phyloP scores from a whole-genome alignment of 202 grass and related monocot genomes.

The Setaria italica region DNA sequence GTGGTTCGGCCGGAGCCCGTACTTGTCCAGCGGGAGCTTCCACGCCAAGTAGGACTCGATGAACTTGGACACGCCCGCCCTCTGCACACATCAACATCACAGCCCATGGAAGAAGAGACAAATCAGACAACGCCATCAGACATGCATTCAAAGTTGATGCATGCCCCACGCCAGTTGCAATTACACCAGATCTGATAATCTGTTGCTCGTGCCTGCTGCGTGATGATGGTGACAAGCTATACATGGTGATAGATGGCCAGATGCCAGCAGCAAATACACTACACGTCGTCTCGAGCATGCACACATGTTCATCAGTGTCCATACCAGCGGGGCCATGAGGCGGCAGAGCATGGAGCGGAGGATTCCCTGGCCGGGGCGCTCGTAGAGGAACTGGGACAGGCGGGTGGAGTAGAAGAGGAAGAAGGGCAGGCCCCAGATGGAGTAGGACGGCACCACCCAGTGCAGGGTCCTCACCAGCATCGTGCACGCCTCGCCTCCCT shows the following conservation, averaged over 20 bases:
- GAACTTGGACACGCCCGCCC: conserved; percentile 81
- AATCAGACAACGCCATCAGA: no score
- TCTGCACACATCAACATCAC: conserved; percentile 47
- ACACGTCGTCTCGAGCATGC: conserved; percentile 24
- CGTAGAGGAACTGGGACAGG: conserved; percentile 82
- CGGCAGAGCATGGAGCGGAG: conserved; percentile 67
- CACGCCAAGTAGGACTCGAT: conserved; percentile 92
- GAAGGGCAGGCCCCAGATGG: conserved; percentile 93
- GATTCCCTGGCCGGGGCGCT: conserved; percentile 75
- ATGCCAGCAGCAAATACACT: no score
- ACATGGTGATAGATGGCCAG: no score
- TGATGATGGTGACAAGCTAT: no score
- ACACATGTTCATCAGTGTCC: neutral
- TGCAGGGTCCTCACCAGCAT: conserved; percentile 90
- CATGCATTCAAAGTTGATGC: no score
- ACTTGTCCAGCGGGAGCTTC: conserved; percentile 81
- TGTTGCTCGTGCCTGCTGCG: no score
- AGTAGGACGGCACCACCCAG: conserved; percentile 97
- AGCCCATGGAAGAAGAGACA: neutral
- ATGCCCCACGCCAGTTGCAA: no score
- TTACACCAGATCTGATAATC: no score
- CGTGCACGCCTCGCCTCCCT: conserved; percentile 78
- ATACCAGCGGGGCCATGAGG: conserved; percentile 78
- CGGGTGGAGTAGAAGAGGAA: conserved; percentile 94
- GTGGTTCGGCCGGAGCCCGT: conserved; percentile 83